phyloP scores from a whole-genome alignment of 805 yeast genomes.

The Lachancea dasiensis region DNA sequence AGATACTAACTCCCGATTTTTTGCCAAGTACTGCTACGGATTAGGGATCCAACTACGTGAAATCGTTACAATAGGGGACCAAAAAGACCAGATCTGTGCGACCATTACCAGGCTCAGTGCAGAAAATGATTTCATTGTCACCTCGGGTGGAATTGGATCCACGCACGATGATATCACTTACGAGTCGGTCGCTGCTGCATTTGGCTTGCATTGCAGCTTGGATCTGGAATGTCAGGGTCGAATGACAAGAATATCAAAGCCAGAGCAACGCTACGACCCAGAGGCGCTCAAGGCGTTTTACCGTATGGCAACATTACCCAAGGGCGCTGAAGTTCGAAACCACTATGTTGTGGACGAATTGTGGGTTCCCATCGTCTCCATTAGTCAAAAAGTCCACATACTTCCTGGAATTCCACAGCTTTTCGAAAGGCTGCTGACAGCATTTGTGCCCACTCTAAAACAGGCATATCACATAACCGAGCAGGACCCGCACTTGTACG shows the following conservation, averaged over 20 bases:
- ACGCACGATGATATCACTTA: constrained; percentile 91
- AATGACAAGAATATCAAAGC: constrained; percentile 48
- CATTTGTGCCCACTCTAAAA: constrained; percentile 36
- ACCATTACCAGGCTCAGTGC: constrained; percentile 41
- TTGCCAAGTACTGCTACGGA: constrained; percentile 65
- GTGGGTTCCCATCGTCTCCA: constrained; percentile 81
- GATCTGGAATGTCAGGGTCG: constrained; percentile 53
- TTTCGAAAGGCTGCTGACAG: constrained; percentile 49
- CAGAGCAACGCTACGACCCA: constrained; percentile 30
- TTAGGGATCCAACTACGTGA: constrained; percentile 61
- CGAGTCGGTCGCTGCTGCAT: constrained; percentile 64
- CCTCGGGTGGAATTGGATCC: constrained; percentile 69
- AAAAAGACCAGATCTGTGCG: constrained; percentile 53
- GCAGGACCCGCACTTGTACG: constrained; percentile 22
- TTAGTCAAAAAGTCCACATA: constrained; percentile 59
- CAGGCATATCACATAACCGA: constrained; percentile 36
- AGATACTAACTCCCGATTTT: constrained; percentile 70
- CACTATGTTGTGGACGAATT: constrained; percentile 45
- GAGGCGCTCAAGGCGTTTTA: constrained; percentile 56
- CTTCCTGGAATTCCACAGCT: constrained; percentile 83
- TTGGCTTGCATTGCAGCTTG: constrained; percentile 41
- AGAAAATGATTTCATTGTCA: constrained; percentile 61
- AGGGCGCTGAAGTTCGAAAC: constrained; percentile 40
- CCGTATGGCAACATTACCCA: constrained; percentile 77
- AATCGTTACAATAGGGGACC: constrained; percentile 74